A percentile compares a stretch with the other conserved stretches of the same genome.
phyloP scores from a whole-genome alignment of 2,329 filamentous ascomycete species.

The Calonectria hongkongensis region DNA sequence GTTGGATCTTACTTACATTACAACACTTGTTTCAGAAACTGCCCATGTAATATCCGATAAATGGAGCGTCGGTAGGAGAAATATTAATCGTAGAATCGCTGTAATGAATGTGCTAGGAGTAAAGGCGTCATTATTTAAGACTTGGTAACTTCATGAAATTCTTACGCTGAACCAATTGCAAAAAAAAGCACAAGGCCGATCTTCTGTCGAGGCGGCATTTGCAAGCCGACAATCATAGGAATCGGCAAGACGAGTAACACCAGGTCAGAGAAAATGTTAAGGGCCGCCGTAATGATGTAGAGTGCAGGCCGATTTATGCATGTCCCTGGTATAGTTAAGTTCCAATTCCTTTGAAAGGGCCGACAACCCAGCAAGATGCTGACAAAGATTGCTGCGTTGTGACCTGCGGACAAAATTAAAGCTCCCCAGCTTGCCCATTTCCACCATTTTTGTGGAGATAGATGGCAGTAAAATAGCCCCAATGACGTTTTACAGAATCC shows the following conservation, averaged over 20 bases:
- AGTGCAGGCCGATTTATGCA: conserved; percentile 67
- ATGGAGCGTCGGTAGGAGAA: conserved; percentile 39
- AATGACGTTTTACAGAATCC: conserved; percentile 2
- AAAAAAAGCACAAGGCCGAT: conserved; percentile 64
- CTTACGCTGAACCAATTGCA: conserved; percentile 58
- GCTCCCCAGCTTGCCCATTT: conserved; percentile 5
- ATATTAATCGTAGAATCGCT: conserved; percentile 43
- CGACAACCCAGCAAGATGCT: conserved; percentile 53
- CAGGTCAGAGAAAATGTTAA: conserved; percentile 67
- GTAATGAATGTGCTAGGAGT: conserved; percentile 40
- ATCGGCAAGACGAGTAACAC: conserved; percentile 67
- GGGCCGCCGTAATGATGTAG: conserved; percentile 66
- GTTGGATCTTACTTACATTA: neutral
- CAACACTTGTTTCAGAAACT: conserved; percentile 9
- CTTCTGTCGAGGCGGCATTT: conserved; percentile 66
- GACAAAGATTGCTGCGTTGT: conserved; percentile 54
- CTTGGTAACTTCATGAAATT: neutral
- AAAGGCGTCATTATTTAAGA: neutral
- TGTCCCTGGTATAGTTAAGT: conserved; percentile 52
- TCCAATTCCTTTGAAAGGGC: conserved; percentile 47
- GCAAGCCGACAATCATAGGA: conserved; percentile 63
- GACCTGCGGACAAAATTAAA: neutral
- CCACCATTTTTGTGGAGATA: conserved; percentile 1
- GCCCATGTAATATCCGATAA: conserved; percentile 41
- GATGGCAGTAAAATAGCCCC: conserved; percentile 3